These are phyloP conservation scores for Fusarium kyushuense DNA, from an alignment of 2,329 filamentous ascomycete genomes.

Conservation along the genomic window DNA sequence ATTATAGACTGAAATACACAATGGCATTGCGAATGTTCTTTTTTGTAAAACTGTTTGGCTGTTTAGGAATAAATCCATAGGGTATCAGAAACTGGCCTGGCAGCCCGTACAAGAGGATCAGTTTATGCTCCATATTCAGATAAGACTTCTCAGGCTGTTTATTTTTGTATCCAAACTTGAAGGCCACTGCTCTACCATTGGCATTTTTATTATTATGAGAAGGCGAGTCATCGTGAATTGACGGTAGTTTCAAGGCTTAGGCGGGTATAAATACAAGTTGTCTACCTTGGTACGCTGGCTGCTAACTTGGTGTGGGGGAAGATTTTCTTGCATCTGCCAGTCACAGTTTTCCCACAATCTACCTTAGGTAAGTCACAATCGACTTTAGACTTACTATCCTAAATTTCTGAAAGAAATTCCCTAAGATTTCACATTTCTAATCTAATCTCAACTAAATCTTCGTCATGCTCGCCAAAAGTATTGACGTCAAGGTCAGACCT, in stretches of 20 bases:
- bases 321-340: background rate
- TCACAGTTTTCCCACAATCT: background rate
- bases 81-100: too few relatives aligned
- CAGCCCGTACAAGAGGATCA: too few relatives aligned
- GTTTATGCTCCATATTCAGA: background rate
- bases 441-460: background rate
- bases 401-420: background rate
- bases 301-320: background rate
- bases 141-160: background rate
- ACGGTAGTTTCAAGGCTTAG: too few relatives aligned
- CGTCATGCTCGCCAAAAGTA: constrained; percentile 52
- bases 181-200: background rate
- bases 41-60: too few relatives aligned
- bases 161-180: background rate
- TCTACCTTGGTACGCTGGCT: too few relatives aligned
- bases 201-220: too few relatives aligned
- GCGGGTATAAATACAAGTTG: background rate
- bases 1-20: background rate
- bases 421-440: constrained; percentile 2
- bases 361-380: background rate
- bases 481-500: constrained; percentile 58
- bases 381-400: background rate
- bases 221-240: too few relatives aligned
- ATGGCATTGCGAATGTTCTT: too few relatives aligned
- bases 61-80: too few relatives aligned